Percentiles rank a stretch among this genome's conserved stretches.
Evolutionary conservation across 441 rosid genomes (phyloP).

Genomic region (Hura crepitans): DNA sequence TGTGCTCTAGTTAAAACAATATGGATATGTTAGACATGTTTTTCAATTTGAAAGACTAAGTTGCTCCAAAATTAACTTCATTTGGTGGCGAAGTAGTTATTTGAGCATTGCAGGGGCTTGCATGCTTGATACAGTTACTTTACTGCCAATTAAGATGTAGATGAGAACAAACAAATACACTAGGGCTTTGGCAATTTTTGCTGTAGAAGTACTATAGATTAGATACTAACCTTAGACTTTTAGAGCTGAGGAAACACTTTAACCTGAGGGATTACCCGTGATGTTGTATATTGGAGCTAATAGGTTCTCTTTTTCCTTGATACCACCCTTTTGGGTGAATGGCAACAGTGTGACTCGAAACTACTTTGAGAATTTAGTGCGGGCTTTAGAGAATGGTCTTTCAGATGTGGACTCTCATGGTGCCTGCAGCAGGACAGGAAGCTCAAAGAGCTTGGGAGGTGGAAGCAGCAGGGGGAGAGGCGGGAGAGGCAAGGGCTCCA

Average conservation of each 20-base stretch:
- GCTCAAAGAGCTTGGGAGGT: slow-evolving; percentile 62
- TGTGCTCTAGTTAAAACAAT: neutral
- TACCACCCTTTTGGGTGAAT: neutral
- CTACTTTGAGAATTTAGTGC: slow-evolving; percentile 89
- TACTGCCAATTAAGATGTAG: neutral
- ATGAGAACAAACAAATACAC: neutral
- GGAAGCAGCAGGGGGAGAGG: slow-evolving; percentile 49
- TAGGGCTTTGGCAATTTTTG: neutral
- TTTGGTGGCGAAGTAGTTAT: neutral
- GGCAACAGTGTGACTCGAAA: slow-evolving; percentile 73
- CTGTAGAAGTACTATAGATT: no score
- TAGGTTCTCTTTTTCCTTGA: neutral
- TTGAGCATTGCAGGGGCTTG: neutral
- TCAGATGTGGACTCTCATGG: slow-evolving; percentile 71
- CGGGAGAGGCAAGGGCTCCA: slow-evolving; percentile 55
- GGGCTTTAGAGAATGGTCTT: slow-evolving; percentile 88
- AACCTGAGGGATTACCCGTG: no score
- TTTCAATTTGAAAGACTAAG: neutral
- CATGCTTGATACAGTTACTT: neutral
- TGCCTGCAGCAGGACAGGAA: slow-evolving; percentile 53
- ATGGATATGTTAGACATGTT: neutral
- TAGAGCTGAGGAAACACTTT: no score
- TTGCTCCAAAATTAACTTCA: neutral
- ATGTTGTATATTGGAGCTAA: neutral
- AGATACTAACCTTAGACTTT: neutral